Conservation (phyloP, 805 yeast species). For the Candida coquimbonensis region DNA sequence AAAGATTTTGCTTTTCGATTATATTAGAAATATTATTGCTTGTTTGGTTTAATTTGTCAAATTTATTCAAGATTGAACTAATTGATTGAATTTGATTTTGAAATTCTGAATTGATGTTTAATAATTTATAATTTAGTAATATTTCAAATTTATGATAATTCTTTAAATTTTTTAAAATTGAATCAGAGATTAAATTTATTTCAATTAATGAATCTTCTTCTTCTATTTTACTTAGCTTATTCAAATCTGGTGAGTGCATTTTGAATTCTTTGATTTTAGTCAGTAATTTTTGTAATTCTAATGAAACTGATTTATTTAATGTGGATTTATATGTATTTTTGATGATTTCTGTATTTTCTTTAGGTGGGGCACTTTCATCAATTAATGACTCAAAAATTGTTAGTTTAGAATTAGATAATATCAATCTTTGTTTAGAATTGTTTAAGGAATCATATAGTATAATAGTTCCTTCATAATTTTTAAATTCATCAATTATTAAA, state of each 20-base stretch:
- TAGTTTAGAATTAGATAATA: background rate
- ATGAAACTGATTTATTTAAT: background rate
- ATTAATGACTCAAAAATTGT: background rate
- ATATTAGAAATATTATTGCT: slow-evolving; percentile 15
- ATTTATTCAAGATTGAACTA: slow-evolving; percentile 15
- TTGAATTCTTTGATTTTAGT: slow-evolving; percentile 1
- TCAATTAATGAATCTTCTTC: slow-evolving; percentile 14
- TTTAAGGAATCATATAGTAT: background rate
- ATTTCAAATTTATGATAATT: slow-evolving; percentile 28
- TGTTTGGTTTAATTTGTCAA: slow-evolving; percentile 11
- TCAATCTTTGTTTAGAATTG: background rate
- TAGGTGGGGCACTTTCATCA: background rate
- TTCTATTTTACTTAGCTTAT: background rate
- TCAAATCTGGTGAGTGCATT: slow-evolving; percentile 1
- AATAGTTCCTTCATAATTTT: background rate
- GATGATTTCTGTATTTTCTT: background rate
- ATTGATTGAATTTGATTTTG: slow-evolving; percentile 31
- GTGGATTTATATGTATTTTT: background rate
- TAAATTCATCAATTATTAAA: background rate
- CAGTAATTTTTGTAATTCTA: background rate
- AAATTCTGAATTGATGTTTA: slow-evolving; percentile 35
- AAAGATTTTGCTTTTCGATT: slow-evolving; percentile 26
- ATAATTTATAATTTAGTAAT: slow-evolving; percentile 28
- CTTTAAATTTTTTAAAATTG: slow-evolving; percentile 10
- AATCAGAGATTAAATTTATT: slow-evolving; percentile 18